These are phyloP conservation scores for Cylindrotheca fusiformis DNA, from an alignment of 108 stramenopile species.

Conservation along the genomic window DNA sequence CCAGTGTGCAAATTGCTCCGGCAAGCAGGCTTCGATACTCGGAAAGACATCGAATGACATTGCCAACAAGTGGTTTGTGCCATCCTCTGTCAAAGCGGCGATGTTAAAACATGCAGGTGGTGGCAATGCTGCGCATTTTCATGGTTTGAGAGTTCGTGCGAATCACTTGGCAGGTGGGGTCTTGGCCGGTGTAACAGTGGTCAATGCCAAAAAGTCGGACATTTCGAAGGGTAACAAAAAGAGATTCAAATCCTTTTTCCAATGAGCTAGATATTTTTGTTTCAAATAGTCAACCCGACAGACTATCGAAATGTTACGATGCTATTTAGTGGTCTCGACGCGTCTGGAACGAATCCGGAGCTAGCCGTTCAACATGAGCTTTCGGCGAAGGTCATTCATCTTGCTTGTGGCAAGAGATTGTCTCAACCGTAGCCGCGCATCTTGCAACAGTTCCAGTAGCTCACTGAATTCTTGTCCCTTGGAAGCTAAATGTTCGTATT, in stretches of 20 bases:
- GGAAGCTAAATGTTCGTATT: slow-evolving; percentile 60
- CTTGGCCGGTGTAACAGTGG: slow-evolving; percentile 29
- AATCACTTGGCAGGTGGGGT: slow-evolving; percentile 78
- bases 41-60: slow-evolving; percentile 41
- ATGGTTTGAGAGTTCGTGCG: slow-evolving; percentile 51
- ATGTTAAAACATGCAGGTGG: slow-evolving; percentile 65
- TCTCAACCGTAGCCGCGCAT: slow-evolving; percentile 64
- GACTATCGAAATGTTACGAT: too few species aligned
- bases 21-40: slow-evolving; percentile 68
- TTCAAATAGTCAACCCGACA: too few species aligned
- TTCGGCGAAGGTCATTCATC: slow-evolving; percentile 56
- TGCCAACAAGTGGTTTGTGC: not conserved
- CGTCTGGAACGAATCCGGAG: too few species aligned
- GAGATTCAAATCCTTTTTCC: too few species aligned
- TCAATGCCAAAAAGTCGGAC: not conserved
- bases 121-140: slow-evolving; percentile 56
- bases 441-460: slow-evolving; percentile 67
- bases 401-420: slow-evolving; percentile 43
- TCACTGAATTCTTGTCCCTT: slow-evolving; percentile 66
- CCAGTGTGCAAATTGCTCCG: slow-evolving; percentile 75
- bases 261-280: too few species aligned
- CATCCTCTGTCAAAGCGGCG: not conserved
- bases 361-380: slow-evolving; percentile 18
- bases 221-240: not conserved
- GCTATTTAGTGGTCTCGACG: too few species aligned